phyloP scores from a whole-genome alignment of 1,284 basidiomycete genomes.

The Inonotus hispidus region DNA sequence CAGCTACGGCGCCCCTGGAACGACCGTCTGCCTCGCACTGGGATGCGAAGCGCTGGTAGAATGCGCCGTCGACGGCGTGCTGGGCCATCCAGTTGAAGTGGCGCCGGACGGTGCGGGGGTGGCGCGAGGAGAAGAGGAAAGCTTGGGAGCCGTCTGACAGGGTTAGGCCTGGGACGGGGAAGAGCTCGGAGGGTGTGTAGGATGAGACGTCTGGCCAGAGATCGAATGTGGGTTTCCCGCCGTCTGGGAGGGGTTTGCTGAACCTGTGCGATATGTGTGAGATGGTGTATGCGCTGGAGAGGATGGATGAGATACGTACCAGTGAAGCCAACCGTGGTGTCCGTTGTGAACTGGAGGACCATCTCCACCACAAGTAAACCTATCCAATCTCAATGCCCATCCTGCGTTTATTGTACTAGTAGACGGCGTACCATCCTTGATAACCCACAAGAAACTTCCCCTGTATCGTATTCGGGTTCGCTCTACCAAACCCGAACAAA shows the following conservation, averaged over 20 bases:
- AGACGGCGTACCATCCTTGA: conserved; percentile 56
- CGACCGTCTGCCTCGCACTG: conserved; percentile 49
- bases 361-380: conserved; percentile 62
- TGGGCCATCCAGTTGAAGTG: conserved; percentile 82
- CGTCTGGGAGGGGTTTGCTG: conserved; percentile 55
- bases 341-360: conserved; percentile 45
- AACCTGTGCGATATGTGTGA: conserved; percentile 33
- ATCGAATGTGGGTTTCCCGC: conserved; percentile 64
- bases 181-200: conserved; percentile 65
- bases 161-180: conserved; percentile 54
- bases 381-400: background rate
- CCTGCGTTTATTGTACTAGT: background rate
- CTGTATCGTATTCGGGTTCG: conserved; percentile 52
- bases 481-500: conserved; percentile 24
- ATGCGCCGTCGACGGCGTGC: conserved; percentile 70
- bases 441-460: conserved; percentile 79
- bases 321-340: conserved; percentile 81
- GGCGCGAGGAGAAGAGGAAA: conserved; percentile 68
- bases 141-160: conserved; percentile 51
- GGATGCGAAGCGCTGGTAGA: conserved; percentile 67
- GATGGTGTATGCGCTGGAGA: background rate
- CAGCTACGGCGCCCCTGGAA: conserved; percentile 39
- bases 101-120: conserved; percentile 63
- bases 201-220: conserved; percentile 70
- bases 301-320: conserved; percentile 24